Conservation (phyloP, 352 stramenopile genomes). For the Pythium monospermum region DNA sequence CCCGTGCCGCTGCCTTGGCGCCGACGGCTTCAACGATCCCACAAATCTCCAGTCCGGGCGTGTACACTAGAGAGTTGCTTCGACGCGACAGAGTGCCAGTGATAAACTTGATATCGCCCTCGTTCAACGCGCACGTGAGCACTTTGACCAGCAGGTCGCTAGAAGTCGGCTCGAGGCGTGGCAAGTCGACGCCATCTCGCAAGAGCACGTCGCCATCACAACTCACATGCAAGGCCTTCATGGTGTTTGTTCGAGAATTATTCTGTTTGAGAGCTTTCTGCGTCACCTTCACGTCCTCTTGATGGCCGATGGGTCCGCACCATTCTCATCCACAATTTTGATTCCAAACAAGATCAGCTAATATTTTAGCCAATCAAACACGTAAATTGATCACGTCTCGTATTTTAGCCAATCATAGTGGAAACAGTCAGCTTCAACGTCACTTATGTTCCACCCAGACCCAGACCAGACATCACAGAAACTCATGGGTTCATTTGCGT, state of each 20-base stretch:
- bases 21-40: conserved; percentile 31
- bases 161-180: not conserved
- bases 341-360: not conserved
- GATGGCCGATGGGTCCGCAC: too few relatives aligned
- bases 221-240: conserved; percentile 8
- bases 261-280: too few relatives aligned
- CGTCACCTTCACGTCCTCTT: too few relatives aligned
- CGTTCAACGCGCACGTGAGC: conserved; percentile 24
- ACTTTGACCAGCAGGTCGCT: conserved; percentile 25
- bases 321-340: not conserved
- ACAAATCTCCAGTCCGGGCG: conserved; percentile 33
- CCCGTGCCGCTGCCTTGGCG: conserved; percentile 8
- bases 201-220: not conserved
- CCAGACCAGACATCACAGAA: too few relatives aligned
- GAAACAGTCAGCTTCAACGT: too few relatives aligned
- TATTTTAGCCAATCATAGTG: too few relatives aligned
- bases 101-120: conserved; percentile 27
- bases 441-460: too few relatives aligned
- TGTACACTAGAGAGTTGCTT: conserved; percentile 24
- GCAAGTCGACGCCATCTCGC: not conserved
- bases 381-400: too few relatives aligned
- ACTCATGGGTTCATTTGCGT: too few relatives aligned
- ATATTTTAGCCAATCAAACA: not conserved
- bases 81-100: conserved; percentile 21
- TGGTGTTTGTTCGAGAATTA: not conserved